Percentiles rank a stretch among this genome's conserved stretches.
Conservation (phyloP, 805 yeast genomes). For the Nakazawaea ambrosiae region DNA sequence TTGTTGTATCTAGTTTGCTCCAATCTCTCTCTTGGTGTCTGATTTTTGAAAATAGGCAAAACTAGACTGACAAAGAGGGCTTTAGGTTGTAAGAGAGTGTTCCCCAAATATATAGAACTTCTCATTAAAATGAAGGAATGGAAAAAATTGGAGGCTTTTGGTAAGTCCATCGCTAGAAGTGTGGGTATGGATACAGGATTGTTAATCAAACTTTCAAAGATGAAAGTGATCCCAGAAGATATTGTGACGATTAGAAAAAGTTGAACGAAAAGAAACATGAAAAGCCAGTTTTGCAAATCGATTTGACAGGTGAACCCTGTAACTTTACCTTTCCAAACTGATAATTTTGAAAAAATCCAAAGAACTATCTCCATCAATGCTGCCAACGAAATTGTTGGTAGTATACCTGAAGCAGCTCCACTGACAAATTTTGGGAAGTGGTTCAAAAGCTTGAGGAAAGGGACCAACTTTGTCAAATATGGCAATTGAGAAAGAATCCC, state of each 20-base stretch:
- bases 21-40: constrained; percentile 49
- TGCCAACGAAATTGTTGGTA: constrained; percentile 64
- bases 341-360: constrained; percentile 44
- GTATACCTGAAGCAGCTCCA: constrained; percentile 49
- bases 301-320: constrained; percentile 59
- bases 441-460: constrained; percentile 50
- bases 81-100: constrained; percentile 54
- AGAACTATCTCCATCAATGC: constrained; percentile 59
- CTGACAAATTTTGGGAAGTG: constrained; percentile 45
- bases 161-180: constrained; percentile 69
- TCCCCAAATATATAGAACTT: constrained; percentile 73
- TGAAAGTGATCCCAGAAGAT: constrained; percentile 67
- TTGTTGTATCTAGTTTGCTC: neutral
- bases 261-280: constrained; percentile 73
- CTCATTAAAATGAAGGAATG: constrained; percentile 69
- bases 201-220: constrained; percentile 53
- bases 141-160: constrained; percentile 82
- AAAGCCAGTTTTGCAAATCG: constrained; percentile 75
- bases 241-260: constrained; percentile 79
- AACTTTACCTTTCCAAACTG: constrained; percentile 48
- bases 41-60: constrained; percentile 30
- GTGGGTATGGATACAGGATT: constrained; percentile 70
- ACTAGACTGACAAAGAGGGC: constrained; percentile 31
- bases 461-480: constrained; percentile 51
- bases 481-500: constrained; percentile 74